These are phyloP conservation scores for Aspergillus kassunensis DNA, from an alignment of 495 filamentous ascomycete species.

Conservation along the genomic window DNA sequence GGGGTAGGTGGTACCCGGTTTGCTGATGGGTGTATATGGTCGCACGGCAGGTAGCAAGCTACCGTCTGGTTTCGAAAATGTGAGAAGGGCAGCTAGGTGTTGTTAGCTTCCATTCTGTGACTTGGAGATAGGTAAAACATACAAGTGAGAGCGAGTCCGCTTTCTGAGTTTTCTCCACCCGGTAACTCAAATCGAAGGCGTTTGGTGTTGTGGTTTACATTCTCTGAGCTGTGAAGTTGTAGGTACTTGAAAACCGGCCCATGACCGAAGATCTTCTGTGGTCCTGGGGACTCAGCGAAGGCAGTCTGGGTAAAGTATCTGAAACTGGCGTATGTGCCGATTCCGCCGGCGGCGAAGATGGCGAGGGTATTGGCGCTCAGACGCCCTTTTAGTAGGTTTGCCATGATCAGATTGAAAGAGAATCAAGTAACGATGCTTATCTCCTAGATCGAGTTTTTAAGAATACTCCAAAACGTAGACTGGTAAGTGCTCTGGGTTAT, in stretches of 20 bases:
- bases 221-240: slow-evolving; percentile 21
- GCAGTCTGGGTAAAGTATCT: background rate
- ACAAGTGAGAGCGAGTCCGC: slow-evolving; percentile 54
- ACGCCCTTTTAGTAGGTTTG: background rate
- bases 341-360: background rate
- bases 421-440: too few relatives aligned
- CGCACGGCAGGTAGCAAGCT: slow-evolving; percentile 50
- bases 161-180: slow-evolving; percentile 23
- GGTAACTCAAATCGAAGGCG: slow-evolving; percentile 60
- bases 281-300: background rate
- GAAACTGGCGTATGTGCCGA: background rate
- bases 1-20: slow-evolving; percentile 40
- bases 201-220: slow-evolving; percentile 64
- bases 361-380: background rate
- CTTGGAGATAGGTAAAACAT: slow-evolving; percentile 14
- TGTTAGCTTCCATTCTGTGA: background rate
- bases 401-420: background rate
- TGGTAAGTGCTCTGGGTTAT: too few relatives aligned
- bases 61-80: slow-evolving; percentile 49
- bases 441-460: too few relatives aligned
- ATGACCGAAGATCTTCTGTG: slow-evolving; percentile 3
- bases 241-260: slow-evolving; percentile 8
- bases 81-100: slow-evolving; percentile 46
- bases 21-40: slow-evolving; percentile 58
- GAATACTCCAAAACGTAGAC: too few relatives aligned